Percentiles rank a stretch among this genome's conserved stretches.
These are phyloP conservation scores for Euphorbia peplus DNA, from an alignment of 345 rosid species.

Conservation along the genomic window DNA sequence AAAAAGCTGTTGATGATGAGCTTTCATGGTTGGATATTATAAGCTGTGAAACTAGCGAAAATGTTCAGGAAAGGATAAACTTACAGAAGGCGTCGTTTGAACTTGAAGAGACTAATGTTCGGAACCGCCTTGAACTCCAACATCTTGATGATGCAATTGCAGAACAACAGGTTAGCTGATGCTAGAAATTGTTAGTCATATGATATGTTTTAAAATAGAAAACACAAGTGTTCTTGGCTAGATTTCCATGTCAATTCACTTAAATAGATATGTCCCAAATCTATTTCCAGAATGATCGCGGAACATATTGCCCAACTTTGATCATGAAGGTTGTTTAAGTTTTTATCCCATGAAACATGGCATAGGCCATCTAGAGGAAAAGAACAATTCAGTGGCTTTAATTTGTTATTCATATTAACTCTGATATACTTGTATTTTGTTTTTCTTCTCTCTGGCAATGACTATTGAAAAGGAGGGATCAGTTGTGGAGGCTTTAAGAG, in stretches of 20 bases:
- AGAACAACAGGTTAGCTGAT: constrained; percentile 58
- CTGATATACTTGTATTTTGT: neutral
- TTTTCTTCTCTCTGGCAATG: constrained; percentile 27
- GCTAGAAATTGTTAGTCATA: neutral
- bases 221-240: neutral
- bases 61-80: constrained; percentile 90
- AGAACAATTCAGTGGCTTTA: neutral
- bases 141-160: constrained; percentile 85
- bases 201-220: neutral
- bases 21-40: constrained; percentile 79
- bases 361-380: neutral
- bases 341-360: neutral
- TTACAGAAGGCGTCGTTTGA: constrained; percentile 87
- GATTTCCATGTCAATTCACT: neutral
- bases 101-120: constrained; percentile 85
- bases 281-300: neutral
- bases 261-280: neutral
- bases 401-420: neutral
- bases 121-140: constrained; percentile 71
- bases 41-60: constrained; percentile 93
- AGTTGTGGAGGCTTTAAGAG: constrained; percentile 55
- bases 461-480: constrained; percentile 58
- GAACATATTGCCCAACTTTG: neutral
- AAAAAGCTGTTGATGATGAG: constrained; percentile 74
- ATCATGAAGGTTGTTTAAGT: neutral